Evolutionary conservation across 108 stramenopile genomes (phyloP).

Genomic region (Cyclotella choctawhatcheeana): DNA sequence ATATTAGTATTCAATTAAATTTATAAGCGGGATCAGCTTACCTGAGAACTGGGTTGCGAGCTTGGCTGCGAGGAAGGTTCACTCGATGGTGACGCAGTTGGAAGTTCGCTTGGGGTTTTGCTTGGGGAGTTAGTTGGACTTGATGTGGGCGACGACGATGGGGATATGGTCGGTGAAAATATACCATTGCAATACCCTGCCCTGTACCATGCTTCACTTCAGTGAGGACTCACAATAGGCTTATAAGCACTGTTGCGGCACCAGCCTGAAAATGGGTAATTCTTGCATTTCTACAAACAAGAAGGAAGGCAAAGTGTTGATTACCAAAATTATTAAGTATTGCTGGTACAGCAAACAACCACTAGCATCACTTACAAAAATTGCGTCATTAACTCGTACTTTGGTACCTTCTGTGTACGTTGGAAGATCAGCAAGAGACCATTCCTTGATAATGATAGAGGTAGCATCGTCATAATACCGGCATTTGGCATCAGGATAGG

Average conservation of each 20-base stretch:
- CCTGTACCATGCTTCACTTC: background rate
- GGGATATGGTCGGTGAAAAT: background rate
- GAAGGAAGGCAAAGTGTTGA: no score
- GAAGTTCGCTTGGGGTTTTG: background rate
- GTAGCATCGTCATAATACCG: background rate
- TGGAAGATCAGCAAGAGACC: background rate
- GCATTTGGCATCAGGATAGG: background rate
- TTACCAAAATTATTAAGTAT: no score
- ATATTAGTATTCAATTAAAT: no score
- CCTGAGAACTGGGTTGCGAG: no score
- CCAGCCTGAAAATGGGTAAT: background rate
- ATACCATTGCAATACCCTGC: background rate
- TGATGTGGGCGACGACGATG: background rate
- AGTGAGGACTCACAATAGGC: background rate
- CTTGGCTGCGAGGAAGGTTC: no score
- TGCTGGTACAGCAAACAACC: no score
- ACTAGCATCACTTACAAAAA: no score
- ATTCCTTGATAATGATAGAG: background rate
- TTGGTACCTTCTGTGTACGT: background rate
- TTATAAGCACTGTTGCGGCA: background rate
- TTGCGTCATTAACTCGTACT: background rate
- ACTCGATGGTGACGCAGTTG: no score
- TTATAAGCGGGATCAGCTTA: no score
- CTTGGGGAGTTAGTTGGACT: background rate
- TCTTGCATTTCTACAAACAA: constrained; percentile 2